Base-by-base conservation (phyloP, 73 alveolate genomes). In the Tetrahymena malaccensis region DNA sequence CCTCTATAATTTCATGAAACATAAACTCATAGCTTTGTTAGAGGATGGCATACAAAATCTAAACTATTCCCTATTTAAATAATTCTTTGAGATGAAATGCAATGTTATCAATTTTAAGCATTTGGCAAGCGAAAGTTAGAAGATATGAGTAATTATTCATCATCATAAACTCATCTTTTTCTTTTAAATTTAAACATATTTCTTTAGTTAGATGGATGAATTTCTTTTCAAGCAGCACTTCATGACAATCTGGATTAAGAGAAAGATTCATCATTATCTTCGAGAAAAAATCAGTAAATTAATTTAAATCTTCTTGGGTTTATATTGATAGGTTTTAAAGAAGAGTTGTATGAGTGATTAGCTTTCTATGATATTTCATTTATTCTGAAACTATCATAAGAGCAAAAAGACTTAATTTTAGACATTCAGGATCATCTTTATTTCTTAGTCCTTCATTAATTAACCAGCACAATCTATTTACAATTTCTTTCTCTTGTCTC, bases 221-320 rank as follows among this genome's bases (percentile, higher is more conserved):
- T 56, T 89, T 89, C 13, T 70, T 85, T 55, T 85, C 85, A 8
- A 95, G 43, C 17, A 95, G 25, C 50, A 55, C 94, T 25, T 95
- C 97, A 31, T 85, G 44, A 55, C 94, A 85, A 93, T 89, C 94
- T 85, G 58, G 27, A 85, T 95, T 95, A 55, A 95, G 94, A 27
- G 97, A 95, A 9, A 95, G 94, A 55, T 95, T 95, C 97, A 95
- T 95, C 22, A 95, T 89, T 34, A 94, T 94, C 17, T 85, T 95
- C 34, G 95, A 40, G 70, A 95, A 89, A 34, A 95, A 95, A 3
- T 94, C 94, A 10, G 97, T 95, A 95, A 85, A 85, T 43, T 95
- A 95, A 35, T 40, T 95, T 55, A 95, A 31, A 16, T 95, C 95
- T 56, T 95, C n/a, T 34, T 43, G 25, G 9, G 94, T 89, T 89